Evolutionary conservation across 192 early-diverging fungal genomes (phyloP), one percentile per base, ranked within the genome.

Genomic region (Linnemannia hyalina): DNA sequence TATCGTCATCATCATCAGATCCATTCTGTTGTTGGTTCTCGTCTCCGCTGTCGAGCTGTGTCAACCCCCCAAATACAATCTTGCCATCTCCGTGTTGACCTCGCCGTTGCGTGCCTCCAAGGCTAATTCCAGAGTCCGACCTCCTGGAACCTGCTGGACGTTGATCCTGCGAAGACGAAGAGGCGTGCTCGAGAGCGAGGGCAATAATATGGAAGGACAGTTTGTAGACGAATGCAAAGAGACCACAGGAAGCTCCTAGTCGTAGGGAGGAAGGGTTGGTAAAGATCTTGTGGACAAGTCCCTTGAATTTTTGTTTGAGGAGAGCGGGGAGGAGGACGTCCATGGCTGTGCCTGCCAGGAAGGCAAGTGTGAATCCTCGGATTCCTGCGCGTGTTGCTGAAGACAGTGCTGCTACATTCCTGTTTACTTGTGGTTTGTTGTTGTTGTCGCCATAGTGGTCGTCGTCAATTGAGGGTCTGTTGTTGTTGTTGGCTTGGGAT

Each of bases 311-410:
- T 69, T 70, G 49, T 47, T 70, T 74, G 16, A 77, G 38, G 22
- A 82, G 11, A 7, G 75, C 68, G 9, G 74, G 65, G 4, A 77
- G 36, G 41, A 79, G 35, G 22, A 74, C 81, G 20, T 80, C 82
- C 26, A 70, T 35, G 78, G 41, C 41, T 18, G 73, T 55, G 13
- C 76, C 70, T 29, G 63, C 49, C n/a, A 75, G 7, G 18, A 73
- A 84, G 63, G 71, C 82, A 2, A 73, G 46, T 0, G 68, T 7
- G 73, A 84, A 84, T 4, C 76, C 82, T 49, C 82, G 78, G 36
- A 84, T 15, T 36, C 70, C 82, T 22, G 76, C 68, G 22, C 76
- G 70, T 41, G 82, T 80, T 16, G 82, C 82, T 15, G 72, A 65
- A 29, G 78, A 63, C 0, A 80, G 26, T 6, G 47, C 46, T 20